These are phyloP conservation scores for Fagopyrum esculentum DNA, from an alignment of 148 eudicot species.

Conservation along the genomic window DNA sequence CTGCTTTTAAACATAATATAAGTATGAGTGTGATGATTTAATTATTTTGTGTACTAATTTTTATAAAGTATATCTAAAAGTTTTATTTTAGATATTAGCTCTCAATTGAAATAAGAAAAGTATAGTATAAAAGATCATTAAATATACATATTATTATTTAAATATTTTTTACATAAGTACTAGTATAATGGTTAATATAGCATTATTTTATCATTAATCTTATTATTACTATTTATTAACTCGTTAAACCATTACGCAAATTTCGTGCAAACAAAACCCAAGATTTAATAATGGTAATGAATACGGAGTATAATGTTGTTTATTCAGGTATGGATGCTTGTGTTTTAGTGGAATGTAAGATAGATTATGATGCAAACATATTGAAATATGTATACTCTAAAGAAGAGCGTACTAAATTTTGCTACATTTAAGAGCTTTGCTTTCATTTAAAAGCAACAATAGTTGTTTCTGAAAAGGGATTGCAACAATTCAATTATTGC, in stretches of 20 bases:
- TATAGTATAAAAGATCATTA: too few species aligned
- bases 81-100: too few species aligned
- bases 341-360: neutral
- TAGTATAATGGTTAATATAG: too few species aligned
- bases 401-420: neutral
- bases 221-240: too few species aligned
- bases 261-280: neutral
- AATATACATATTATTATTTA: too few species aligned
- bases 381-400: neutral
- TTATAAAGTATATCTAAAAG: too few species aligned
- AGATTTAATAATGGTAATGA: neutral
- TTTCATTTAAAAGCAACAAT: conserved; percentile 2
- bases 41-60: too few species aligned
- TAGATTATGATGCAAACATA: neutral
- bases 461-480: neutral
- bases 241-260: too few species aligned
- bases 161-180: too few species aligned
- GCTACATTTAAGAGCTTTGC: neutral
- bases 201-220: too few species aligned
- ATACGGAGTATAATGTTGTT: neutral
- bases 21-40: too few species aligned
- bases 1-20: neutral
- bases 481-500: neutral
- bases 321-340: neutral
- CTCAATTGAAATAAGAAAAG: too few species aligned